Conservation (phyloP, 257 asterid species). For the Paraleonurus japonicus region DNA sequence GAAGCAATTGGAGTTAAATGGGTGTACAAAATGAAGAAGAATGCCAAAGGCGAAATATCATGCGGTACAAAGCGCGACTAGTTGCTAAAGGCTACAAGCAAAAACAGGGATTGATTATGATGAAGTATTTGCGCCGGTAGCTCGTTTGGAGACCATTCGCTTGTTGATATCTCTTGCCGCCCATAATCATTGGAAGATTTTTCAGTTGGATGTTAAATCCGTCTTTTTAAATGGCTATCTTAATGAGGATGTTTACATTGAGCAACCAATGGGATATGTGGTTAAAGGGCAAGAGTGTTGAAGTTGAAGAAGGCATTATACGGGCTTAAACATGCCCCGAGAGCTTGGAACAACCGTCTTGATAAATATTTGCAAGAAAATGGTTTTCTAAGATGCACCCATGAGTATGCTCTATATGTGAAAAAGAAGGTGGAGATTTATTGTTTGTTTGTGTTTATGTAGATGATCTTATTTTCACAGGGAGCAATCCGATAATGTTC, state of each 20-base stretch:
- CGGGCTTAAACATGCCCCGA: background rate
- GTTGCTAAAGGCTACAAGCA: background rate
- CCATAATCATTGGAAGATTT: background rate
- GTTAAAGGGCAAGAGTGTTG: background rate
- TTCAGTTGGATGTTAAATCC: background rate
- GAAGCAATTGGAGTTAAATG: background rate
- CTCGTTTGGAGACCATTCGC: background rate
- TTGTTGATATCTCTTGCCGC: constrained; percentile 6
- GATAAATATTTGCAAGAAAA: constrained; percentile 1
- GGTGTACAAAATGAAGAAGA: background rate
- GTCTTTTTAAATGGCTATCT: background rate
- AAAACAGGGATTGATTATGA: background rate
- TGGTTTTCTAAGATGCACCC: background rate
- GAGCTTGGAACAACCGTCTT: background rate
- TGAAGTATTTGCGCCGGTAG: background rate
- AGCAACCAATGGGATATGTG: background rate
- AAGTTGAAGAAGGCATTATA: constrained; percentile 6
- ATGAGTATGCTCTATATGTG: constrained; percentile 4
- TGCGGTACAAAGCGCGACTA: background rate
- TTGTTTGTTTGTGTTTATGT: background rate
- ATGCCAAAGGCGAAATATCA: background rate
- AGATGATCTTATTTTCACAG: constrained; percentile 5
- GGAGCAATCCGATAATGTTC: background rate
- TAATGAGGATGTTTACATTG: too few species aligned
- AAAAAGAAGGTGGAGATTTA: background rate